Base-by-base conservation (phyloP, 345 rosid species). In the Dovyalis caffra region DNA sequence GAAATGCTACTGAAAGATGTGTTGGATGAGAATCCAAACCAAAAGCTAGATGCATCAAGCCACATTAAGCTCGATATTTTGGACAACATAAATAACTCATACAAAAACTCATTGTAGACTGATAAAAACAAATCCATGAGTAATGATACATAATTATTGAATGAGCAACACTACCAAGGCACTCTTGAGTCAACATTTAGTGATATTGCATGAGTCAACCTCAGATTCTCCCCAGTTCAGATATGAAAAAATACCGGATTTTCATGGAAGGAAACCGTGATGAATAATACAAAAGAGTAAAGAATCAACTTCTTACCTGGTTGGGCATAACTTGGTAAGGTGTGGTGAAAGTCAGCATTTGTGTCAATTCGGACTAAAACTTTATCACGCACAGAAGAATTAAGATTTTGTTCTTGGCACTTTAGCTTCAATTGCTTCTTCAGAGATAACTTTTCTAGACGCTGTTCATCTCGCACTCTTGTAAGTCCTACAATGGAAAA, bases 351-450 rank as follows among this genome's bases (percentile, higher is more conserved):
- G 76, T 85, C 87, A 73, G 83, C 70, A 77, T 73, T 80, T 45
- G 83, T 68, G 71, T 87, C 90, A 79, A 86, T 60, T 78, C 77
- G 79, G 72, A 83, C 81, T 47, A 89, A 77, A 82, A 90, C 85
- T 81, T 85, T 86, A 72, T 90, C 89, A 56, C 80, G 73, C 38
- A 80, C 68, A 47, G 86, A 74, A 80, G 85, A 74, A 74, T 79
- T 75, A 33, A 84, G 83, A 82, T 77, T 91, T 83, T 89, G 94
- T 76, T 91, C 97, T 75, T 88, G 98, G 82, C 96, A 93, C 78
- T 95, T 93, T 40, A 93, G 77, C 84, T 95, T 95, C 88, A 95
- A 82, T 77, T 95, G 96, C 84, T 93, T 95, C 87, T 87, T 93
- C 77, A 93, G 75, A 71, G 99, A 93, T 77, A 95, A 77, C 74